A percentile compares a stretch with the other conserved stretches of the same genome.
Conservation (phyloP, 371 early-diverging fungal genomes). For the Zychaea mexicana region DNA sequence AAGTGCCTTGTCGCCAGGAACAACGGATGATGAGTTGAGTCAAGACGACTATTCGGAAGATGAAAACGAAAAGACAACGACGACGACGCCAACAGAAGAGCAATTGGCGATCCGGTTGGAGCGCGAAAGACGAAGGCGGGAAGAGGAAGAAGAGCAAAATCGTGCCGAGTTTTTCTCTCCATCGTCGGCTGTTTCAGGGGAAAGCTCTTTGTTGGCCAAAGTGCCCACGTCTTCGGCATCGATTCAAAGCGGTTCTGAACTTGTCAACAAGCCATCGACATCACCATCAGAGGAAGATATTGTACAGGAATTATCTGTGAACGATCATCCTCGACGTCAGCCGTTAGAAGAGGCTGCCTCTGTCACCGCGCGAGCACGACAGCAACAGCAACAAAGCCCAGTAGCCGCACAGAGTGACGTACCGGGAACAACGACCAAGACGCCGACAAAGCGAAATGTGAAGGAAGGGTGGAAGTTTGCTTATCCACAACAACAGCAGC, state of each 20-base stretch:
- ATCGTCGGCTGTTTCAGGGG: neutral
- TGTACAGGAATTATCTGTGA: neutral
- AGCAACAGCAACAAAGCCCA: neutral
- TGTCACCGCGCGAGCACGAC: neutral
- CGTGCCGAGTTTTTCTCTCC: conserved; percentile 33
- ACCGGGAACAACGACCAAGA: neutral
- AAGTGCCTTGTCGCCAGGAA: conserved; percentile 39
- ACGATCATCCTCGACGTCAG: neutral
- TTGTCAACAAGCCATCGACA: neutral
- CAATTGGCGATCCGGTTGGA: conserved; percentile 23
- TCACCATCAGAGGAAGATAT: neutral
- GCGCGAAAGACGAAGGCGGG: conserved; percentile 23
- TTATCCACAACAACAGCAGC: neutral
- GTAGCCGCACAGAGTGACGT: neutral
- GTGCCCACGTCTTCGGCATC: neutral
- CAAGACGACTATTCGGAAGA: conserved; percentile 15
- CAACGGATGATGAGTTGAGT: conserved; percentile 31
- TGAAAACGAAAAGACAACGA: conserved; percentile 17
- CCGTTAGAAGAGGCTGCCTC: neutral
- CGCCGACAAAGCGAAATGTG: neutral
- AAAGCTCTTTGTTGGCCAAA: neutral
- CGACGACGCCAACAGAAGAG: conserved; percentile 13
- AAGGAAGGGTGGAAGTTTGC: neutral
- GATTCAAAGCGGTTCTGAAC: neutral
- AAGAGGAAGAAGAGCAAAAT: conserved; percentile 34